phyloP scores from a whole-genome alignment of 2,329 filamentous ascomycete genomes.

The Calonectria naviculata region DNA sequence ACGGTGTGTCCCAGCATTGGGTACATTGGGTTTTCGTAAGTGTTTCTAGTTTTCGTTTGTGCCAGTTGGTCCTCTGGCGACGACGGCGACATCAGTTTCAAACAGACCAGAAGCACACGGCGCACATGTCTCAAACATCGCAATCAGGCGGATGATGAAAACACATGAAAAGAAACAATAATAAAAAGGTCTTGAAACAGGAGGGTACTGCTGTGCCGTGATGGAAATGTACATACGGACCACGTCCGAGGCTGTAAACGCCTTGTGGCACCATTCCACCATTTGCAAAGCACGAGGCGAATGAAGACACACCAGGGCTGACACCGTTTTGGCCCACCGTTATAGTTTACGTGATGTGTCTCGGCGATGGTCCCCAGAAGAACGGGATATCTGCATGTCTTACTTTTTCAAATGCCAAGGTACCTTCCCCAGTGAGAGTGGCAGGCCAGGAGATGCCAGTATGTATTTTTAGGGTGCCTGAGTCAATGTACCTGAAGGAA shows the following conservation, averaged over 20 bases:
- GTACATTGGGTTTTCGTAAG: conserved; percentile 6
- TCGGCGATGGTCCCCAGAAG: conserved; percentile 27
- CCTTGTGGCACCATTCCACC: conserved; percentile 6
- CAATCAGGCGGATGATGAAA: neutral
- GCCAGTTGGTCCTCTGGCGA: neutral
- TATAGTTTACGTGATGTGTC: conserved; percentile 23
- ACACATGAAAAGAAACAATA: neutral
- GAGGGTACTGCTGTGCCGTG: neutral
- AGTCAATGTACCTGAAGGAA: conserved; percentile 31
- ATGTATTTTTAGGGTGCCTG: conserved; percentile 18
- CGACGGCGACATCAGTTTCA: neutral
- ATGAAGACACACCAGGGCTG: conserved; percentile 21
- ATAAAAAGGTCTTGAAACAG: neutral
- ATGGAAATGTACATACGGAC: conserved; percentile 6
- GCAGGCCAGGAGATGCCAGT: neutral
- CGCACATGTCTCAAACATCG: neutral
- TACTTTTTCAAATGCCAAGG: conserved; percentile 17
- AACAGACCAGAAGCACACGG: neutral
- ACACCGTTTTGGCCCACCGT: conserved; percentile 11
- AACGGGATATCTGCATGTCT: conserved; percentile 27
- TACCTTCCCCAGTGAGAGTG: conserved; percentile 7
- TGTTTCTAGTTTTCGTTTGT: conserved; percentile 2
- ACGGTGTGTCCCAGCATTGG: conserved; percentile 29
- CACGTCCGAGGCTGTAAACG: neutral
- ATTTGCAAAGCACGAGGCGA: conserved; percentile 6